phyloP scores from a whole-genome alignment of 2,329 filamentous ascomycete genomes.

The Cladosporium cucumerinum region DNA sequence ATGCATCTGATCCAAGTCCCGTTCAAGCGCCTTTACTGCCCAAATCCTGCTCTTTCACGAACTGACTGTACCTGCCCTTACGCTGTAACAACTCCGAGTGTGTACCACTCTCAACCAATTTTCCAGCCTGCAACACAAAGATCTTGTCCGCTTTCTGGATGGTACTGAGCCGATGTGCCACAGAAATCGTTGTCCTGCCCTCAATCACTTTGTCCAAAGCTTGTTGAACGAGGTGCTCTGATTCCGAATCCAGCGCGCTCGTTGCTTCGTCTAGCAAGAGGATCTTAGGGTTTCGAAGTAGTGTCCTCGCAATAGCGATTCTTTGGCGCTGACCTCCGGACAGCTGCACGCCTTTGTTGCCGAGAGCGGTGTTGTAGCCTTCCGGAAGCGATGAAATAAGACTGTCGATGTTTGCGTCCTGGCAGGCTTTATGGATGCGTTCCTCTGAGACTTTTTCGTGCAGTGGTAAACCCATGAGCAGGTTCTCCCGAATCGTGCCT shows the following conservation, averaged over 20 bases:
- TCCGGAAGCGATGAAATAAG: constrained; percentile 29
- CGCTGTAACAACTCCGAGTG: constrained; percentile 37
- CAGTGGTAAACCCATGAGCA: constrained; percentile 26
- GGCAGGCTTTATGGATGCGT: constrained; percentile 37
- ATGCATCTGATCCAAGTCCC: not conserved
- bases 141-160: constrained; percentile 42
- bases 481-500: constrained; percentile 42
- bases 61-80: constrained; percentile 37
- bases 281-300: constrained; percentile 23
- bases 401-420: constrained; percentile 22
- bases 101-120: constrained; percentile 39
- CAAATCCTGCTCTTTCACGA: constrained; percentile 14
- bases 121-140: constrained; percentile 39
- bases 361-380: constrained; percentile 23
- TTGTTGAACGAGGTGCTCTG: constrained; percentile 27
- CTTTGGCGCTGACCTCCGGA: constrained; percentile 27
- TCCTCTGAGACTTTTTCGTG: constrained; percentile 30
- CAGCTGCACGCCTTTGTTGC: constrained; percentile 25
- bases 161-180: constrained; percentile 44
- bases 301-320: constrained; percentile 24
- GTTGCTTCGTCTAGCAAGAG: constrained; percentile 28
- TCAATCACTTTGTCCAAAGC: constrained; percentile 32
- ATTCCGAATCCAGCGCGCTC: constrained; percentile 24
- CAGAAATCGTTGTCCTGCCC: constrained; percentile 40
- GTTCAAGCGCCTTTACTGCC: not conserved